Conservation (phyloP, 768 basidiomycete species). For the Lactifluus rugatus region DNA sequence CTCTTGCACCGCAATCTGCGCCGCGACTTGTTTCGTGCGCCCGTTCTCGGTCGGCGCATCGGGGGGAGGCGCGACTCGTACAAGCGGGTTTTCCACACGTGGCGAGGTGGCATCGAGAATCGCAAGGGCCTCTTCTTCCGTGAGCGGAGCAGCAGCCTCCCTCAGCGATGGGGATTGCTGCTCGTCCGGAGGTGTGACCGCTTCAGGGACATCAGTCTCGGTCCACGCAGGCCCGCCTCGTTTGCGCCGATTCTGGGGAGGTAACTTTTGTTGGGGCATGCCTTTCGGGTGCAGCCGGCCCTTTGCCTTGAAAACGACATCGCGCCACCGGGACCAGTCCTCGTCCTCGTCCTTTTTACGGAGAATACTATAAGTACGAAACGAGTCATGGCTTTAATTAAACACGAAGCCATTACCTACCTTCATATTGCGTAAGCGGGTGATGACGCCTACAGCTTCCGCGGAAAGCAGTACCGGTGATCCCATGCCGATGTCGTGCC, state of each 20-base stretch:
- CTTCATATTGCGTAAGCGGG: conserved; percentile 72
- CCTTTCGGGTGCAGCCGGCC: conserved; percentile 38
- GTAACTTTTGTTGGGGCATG: conserved; percentile 38
- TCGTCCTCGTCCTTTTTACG: conserved; percentile 64
- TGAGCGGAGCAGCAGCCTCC: conserved; percentile 30
- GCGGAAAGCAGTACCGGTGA: conserved; percentile 72
- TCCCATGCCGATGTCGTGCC: conserved; percentile 80
- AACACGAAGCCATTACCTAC: conserved; percentile 28
- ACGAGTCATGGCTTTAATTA: conserved; percentile 2
- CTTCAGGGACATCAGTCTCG: neutral
- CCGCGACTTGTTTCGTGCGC: conserved; percentile 15
- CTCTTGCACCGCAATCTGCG: conserved; percentile 26
- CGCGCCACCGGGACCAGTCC: conserved; percentile 83
- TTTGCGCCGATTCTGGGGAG: conserved; percentile 51
- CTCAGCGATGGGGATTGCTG: neutral
- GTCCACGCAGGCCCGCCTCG: conserved; percentile 41
- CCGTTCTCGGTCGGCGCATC: conserved; percentile 29
- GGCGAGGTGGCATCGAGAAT: conserved; percentile 19
- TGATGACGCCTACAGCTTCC: conserved; percentile 73
- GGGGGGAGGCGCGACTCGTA: conserved; percentile 14
- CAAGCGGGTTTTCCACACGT: conserved; percentile 3
- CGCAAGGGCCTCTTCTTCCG: conserved; percentile 40
- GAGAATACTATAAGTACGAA: neutral
- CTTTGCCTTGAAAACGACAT: conserved; percentile 73
- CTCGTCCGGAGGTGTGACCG: neutral